phyloP scores from a whole-genome alignment of 768 basidiomycete species.

The Plicaturopsis crispa region DNA sequence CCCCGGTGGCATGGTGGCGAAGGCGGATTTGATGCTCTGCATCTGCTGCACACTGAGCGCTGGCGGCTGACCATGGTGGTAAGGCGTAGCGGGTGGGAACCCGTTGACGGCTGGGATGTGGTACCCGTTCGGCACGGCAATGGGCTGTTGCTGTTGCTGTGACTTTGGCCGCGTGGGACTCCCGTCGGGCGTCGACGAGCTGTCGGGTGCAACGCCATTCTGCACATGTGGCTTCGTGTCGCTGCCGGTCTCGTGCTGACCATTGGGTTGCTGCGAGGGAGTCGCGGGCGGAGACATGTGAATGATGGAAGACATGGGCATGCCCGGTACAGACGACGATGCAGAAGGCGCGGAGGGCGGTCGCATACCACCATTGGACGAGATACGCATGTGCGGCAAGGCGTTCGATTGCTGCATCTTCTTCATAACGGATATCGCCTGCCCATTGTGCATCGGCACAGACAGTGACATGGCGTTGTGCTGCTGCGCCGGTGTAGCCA shows the following conservation, averaged over 20 bases:
- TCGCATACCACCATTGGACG: conserved; percentile 49
- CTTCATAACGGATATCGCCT: conserved; percentile 56
- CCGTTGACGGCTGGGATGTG: conserved; percentile 37
- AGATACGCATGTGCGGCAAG: conserved; percentile 54
- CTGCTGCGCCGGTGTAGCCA: background rate
- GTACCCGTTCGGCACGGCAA: conserved; percentile 39
- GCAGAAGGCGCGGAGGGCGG: conserved; percentile 32
- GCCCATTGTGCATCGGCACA: conserved; percentile 23
- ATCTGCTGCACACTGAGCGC: conserved; percentile 50
- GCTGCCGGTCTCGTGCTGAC: conserved; percentile 8
- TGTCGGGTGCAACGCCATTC: conserved; percentile 19
- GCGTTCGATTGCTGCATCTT: conserved; percentile 46
- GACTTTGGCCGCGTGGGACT: conserved; percentile 42
- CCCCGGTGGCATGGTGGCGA: conserved; percentile 31
- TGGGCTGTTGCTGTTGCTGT: conserved; percentile 33
- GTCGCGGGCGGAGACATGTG: conserved; percentile 2
- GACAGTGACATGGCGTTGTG: background rate
- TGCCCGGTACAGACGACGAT: conserved; percentile 21
- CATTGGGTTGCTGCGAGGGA: conserved; percentile 19
- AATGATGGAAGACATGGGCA: conserved; percentile 21
- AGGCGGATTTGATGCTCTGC: conserved; percentile 50
- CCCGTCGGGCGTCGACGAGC: conserved; percentile 23
- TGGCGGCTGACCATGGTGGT: conserved; percentile 27
- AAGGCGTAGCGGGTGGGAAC: conserved; percentile 22
- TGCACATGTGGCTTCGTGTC: conserved; percentile 17